These are phyloP conservation scores for Aureobasidium sp. DNA, from an alignment of 2,329 filamentous ascomycete genomes.

Conservation along the genomic window DNA sequence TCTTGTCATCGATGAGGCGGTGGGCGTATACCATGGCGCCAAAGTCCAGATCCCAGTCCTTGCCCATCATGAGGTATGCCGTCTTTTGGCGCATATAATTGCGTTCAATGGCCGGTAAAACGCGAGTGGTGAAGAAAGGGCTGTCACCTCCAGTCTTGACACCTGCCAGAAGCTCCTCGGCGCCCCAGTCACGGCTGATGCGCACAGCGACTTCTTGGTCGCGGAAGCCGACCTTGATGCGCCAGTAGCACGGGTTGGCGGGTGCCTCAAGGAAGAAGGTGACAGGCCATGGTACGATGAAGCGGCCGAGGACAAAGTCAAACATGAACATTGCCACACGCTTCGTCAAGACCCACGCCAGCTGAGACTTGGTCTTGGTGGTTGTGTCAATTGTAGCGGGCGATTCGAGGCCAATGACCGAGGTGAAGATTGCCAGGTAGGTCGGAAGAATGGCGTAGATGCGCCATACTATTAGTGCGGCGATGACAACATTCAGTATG, in stretches of 20 bases:
- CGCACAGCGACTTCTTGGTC: constrained; percentile 75
- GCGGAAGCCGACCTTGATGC: constrained; percentile 68
- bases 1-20: constrained; percentile 58
- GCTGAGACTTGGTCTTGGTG: constrained; percentile 49
- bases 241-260: constrained; percentile 63
- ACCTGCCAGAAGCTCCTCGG: constrained; percentile 47
- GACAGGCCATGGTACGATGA: constrained; percentile 42
- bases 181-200: constrained; percentile 66
- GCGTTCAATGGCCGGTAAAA: constrained; percentile 63
- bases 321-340: constrained; percentile 62
- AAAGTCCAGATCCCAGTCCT: constrained; percentile 84
- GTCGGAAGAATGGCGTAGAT: constrained; percentile 61
- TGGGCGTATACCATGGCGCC: constrained; percentile 69
- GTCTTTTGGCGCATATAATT: constrained; percentile 68
- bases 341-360: constrained; percentile 50
- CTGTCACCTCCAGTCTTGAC: constrained; percentile 48
- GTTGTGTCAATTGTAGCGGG: constrained; percentile 58
- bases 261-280: constrained; percentile 55
- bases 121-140: constrained; percentile 52
- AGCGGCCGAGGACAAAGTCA: constrained; percentile 55
- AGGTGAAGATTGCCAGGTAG: constrained; percentile 62
- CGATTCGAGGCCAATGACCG: constrained; percentile 59
- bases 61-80: constrained; percentile 78
- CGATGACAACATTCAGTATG: constrained; percentile 65
- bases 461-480: constrained; percentile 59